Evolutionary conservation across 1,139 yeast species (phyloP).

Genomic region (Protomyces pachydermus): DNA sequence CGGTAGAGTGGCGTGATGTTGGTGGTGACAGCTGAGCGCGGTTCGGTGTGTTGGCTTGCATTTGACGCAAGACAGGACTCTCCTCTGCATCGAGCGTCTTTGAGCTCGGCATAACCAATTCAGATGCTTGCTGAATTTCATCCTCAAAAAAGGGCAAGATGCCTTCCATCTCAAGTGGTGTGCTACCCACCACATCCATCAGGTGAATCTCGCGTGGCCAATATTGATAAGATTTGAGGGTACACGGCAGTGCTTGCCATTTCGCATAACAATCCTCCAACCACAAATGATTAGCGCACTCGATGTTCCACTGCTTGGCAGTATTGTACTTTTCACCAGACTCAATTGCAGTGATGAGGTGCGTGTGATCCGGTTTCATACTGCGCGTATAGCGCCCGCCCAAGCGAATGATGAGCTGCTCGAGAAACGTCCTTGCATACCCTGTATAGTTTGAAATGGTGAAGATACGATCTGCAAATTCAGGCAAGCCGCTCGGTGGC

Average conservation of each 20-base stretch:
- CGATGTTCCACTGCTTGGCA: conserved; percentile 58
- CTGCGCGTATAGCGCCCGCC: conserved; percentile 78
- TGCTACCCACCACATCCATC: conserved; percentile 50
- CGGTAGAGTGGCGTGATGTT: conserved; percentile 12
- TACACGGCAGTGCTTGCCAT: conserved; percentile 53
- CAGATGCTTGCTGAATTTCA: conserved; percentile 34
- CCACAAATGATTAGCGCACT: conserved; percentile 78
- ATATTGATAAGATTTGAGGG: conserved; percentile 46
- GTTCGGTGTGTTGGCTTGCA: neutral
- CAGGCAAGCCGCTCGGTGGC: conserved; percentile 52
- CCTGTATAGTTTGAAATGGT: conserved; percentile 81
- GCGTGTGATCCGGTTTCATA: conserved; percentile 63
- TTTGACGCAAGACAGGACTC: neutral
- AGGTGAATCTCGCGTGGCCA: conserved; percentile 46
- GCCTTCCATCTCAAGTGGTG: conserved; percentile 45
- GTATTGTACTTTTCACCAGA: conserved; percentile 71
- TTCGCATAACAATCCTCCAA: conserved; percentile 70
- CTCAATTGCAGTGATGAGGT: conserved; percentile 60
- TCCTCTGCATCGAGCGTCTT: neutral
- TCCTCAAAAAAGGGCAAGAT: conserved; percentile 44
- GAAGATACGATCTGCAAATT: conserved; percentile 51
- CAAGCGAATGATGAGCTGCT: conserved; percentile 56
- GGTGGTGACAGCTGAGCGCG: neutral
- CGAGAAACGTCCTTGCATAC: conserved; percentile 68
- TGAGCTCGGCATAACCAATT: conserved; percentile 24